phyloP scores from a whole-genome alignment of 495 filamentous ascomycete species.

The Tuber brumale region DNA sequence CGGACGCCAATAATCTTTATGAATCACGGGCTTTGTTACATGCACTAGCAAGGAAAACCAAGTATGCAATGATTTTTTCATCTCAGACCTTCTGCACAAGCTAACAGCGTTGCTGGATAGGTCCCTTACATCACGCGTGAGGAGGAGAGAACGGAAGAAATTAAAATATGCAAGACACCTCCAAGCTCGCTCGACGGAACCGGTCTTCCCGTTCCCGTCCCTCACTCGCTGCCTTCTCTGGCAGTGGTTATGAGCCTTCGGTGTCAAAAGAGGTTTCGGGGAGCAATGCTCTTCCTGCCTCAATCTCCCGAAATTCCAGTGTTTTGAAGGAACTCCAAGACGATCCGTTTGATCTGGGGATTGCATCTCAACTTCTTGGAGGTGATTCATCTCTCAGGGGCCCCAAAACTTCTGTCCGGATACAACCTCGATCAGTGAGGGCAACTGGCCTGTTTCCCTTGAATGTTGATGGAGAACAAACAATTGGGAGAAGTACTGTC shows the following conservation, averaged over 20 bases:
- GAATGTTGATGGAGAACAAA: constrained; percentile 22
- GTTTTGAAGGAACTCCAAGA: constrained; percentile 31
- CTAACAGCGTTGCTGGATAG: neutral
- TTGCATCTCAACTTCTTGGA: constrained; percentile 28
- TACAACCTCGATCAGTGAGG: constrained; percentile 28
- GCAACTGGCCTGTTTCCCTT: constrained; percentile 29
- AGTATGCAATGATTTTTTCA: neutral
- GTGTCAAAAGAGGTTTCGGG: constrained; percentile 15
- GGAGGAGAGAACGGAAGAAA: neutral
- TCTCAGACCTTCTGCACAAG: neutral
- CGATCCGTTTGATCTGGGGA: constrained; percentile 32
- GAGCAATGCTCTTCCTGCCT: constrained; percentile 27
- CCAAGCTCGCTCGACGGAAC: constrained; percentile 26
- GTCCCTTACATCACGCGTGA: neutral
- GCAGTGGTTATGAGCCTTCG: constrained; percentile 38
- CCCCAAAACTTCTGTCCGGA: constrained; percentile 21
- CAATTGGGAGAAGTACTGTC: constrained; percentile 25
- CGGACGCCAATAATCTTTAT: neutral
- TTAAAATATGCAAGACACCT: constrained; percentile 27
- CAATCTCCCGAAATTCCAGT: constrained; percentile 27
- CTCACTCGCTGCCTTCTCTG: constrained; percentile 40
- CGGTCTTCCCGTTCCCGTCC: constrained; percentile 39
- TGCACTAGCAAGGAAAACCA: neutral
- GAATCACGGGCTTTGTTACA: neutral
- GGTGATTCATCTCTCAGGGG: constrained; percentile 23